Evolutionary conservation across 2,329 filamentous ascomycete species (phyloP).

Genomic region (Colletotrichum tanaceti): DNA sequence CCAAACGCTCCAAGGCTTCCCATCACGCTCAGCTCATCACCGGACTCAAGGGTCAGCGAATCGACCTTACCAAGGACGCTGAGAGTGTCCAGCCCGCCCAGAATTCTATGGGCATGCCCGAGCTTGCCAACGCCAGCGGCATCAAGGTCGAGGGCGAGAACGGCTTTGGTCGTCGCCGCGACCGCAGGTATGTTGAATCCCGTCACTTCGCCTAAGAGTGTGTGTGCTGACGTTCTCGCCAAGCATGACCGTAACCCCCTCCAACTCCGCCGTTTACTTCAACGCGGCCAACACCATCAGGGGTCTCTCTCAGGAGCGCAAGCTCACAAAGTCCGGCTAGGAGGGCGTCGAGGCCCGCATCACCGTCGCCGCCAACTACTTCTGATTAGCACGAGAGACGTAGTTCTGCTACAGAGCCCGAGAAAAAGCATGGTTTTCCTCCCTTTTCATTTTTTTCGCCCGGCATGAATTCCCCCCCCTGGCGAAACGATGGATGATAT

Average conservation of each 20-base stretch:
- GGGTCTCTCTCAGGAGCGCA: neutral
- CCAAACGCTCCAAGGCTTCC: constrained; percentile 20
- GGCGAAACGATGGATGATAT: no score
- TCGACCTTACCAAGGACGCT: constrained; percentile 28
- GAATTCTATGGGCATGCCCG: constrained; percentile 29
- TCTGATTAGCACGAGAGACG: constrained; percentile 1
- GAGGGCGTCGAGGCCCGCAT: constrained; percentile 9
- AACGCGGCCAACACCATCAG: neutral
- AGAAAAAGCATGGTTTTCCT: neutral
- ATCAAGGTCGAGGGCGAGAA: constrained; percentile 37
- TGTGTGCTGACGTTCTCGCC: neutral
- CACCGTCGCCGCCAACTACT: constrained; percentile 9
- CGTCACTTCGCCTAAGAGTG: no score
- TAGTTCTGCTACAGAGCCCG: neutral
- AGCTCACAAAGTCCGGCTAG: constrained; percentile 11
- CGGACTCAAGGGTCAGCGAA: constrained; percentile 16
- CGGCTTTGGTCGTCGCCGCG: constrained; percentile 8
- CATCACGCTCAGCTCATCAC: neutral
- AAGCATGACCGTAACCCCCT: neutral
- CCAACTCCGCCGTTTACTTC: neutral
- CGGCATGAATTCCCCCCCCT: neutral
- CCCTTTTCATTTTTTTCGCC: no score
- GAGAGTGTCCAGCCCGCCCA: constrained; percentile 24
- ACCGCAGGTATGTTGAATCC: neutral
- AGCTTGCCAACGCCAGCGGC: constrained; percentile 17